A percentile compares a stretch with the other conserved stretches of the same genome.
phyloP scores from a whole-genome alignment of 1,284 basidiomycete genomes.

The Xerocomus amazonicus region DNA sequence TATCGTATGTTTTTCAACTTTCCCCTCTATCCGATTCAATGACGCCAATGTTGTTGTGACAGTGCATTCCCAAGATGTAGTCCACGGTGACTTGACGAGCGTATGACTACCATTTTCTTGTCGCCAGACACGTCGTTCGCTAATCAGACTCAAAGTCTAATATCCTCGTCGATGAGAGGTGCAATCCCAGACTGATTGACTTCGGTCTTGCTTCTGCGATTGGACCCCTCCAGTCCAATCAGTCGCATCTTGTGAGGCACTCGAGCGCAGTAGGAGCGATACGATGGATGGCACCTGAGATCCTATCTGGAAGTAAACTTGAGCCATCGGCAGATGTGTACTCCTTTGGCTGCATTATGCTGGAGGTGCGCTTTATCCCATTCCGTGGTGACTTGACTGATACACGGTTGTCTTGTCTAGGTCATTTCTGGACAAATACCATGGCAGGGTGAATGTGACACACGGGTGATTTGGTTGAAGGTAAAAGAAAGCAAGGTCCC shows the following conservation, averaged over 20 bases:
- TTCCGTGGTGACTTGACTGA: neutral
- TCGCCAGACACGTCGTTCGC: neutral
- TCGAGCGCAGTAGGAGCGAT: conserved; percentile 1
- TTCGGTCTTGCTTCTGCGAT: conserved; percentile 5
- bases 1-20: neutral
- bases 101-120: neutral
- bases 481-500: conserved; percentile 1
- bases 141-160: neutral
- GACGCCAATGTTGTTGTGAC: neutral
- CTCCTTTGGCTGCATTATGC: conserved; percentile 3
- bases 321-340: conserved; percentile 1
- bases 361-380: neutral
- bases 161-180: neutral
- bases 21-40: neutral
- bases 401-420: neutral
- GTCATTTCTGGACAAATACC: conserved; percentile 3
- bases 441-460: neutral
- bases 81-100: conserved; percentile 4
- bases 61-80: conserved; percentile 1
- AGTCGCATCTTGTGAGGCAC: neutral
- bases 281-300: conserved; percentile 4
- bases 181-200: conserved; percentile 2
- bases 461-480: neutral
- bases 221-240: conserved; percentile 1
- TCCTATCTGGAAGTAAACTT: neutral